A percentile compares a stretch with the other conserved stretches of the same genome.
Evolutionary conservation across 2,329 filamentous ascomycete genomes (phyloP).

Genomic region (Boeremia lycopersici): DNA sequence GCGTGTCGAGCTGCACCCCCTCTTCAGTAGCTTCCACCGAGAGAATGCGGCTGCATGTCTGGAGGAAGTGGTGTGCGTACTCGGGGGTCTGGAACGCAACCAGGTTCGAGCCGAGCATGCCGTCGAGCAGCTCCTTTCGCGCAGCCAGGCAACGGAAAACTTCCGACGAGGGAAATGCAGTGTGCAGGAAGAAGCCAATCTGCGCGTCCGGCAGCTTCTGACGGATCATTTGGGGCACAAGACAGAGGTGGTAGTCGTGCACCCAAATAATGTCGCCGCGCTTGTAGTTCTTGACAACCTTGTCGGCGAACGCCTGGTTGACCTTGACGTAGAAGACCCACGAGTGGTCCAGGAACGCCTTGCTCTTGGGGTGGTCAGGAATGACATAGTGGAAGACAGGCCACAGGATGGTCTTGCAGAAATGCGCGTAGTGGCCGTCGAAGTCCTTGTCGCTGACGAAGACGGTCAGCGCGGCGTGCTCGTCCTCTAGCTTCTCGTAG

Average conservation of each 20-base stretch:
- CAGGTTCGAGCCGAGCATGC: conserved; percentile 90
- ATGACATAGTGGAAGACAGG: conserved; percentile 98
- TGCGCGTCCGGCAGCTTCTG: conserved; percentile 90
- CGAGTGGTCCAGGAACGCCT: conserved; percentile 95
- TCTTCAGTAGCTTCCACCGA: conserved; percentile 88
- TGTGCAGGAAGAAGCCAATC: conserved; percentile 95
- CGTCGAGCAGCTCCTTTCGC: conserved; percentile 84
- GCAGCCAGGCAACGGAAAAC: conserved; percentile 91
- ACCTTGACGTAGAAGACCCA: conserved; percentile 94
- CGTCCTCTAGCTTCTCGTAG: conserved; percentile 77
- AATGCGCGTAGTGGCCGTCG: conserved; percentile 92
- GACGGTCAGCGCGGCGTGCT: conserved; percentile 82
- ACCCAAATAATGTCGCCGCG: conserved; percentile 92
- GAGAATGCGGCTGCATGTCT: conserved; percentile 90
- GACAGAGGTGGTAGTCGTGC: conserved; percentile 90
- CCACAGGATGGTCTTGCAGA: conserved; percentile 98
- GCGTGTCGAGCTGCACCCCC: conserved; percentile 87
- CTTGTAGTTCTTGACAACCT: conserved; percentile 91
- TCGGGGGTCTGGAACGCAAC: conserved; percentile 94
- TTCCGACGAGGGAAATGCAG: conserved; percentile 93
- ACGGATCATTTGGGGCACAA: conserved; percentile 88
- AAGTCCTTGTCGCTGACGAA: conserved; percentile 91
- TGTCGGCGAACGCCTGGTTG: conserved; percentile 91
- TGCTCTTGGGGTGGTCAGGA: conserved; percentile 96
- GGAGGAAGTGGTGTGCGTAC: conserved; percentile 91